Conservation (phyloP, 495 filamentous ascomycete genomes). For the Paragyromitra xinjiangensis region DNA sequence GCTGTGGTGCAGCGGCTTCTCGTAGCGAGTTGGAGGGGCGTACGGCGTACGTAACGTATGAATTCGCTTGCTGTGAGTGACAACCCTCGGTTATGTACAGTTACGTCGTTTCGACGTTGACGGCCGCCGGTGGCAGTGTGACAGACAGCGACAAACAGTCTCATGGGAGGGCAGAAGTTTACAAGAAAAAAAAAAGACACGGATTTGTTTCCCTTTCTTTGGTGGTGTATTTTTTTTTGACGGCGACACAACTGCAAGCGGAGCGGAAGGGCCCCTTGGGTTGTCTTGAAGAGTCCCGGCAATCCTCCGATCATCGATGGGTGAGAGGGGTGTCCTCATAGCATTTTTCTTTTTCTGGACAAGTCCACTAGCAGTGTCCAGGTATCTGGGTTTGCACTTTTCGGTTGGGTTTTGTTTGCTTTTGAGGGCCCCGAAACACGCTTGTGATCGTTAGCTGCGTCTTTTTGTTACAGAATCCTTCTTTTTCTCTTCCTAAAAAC, state of each 20-base stretch:
- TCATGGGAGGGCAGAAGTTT: background rate
- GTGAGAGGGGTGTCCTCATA: background rate
- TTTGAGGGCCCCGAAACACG: conserved; percentile 40
- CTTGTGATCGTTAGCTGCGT: conserved; percentile 26
- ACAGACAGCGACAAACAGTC: background rate
- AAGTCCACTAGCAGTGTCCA: conserved; percentile 39
- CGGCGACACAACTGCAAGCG: conserved; percentile 16
- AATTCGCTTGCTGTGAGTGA: conserved; percentile 33
- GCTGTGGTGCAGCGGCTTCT: conserved; percentile 39
- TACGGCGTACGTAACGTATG: conserved; percentile 3
- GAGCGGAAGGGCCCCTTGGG: conserved; percentile 19
- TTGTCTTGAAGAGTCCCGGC: conserved; percentile 23
- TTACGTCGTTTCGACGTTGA: conserved; percentile 32
- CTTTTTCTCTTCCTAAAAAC: conserved; percentile 6
- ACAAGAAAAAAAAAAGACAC: background rate
- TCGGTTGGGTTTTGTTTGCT: conserved; percentile 47
- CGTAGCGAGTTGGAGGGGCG: conserved; percentile 30
- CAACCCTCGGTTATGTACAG: conserved; percentile 34
- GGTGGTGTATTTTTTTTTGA: background rate
- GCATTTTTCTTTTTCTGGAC: conserved; percentile 42
- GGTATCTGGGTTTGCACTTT: conserved; percentile 48
- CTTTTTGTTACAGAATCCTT: conserved; percentile 34
- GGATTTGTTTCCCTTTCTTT: conserved; percentile 41
- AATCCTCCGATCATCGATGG: conserved; percentile 45
- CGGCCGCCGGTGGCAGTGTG: conserved; percentile 6